These are phyloP conservation scores for Rhytidiadelphus loreus DNA, from an alignment of 225 moss, liverwort and hornwort species.

Conservation along the genomic window DNA sequence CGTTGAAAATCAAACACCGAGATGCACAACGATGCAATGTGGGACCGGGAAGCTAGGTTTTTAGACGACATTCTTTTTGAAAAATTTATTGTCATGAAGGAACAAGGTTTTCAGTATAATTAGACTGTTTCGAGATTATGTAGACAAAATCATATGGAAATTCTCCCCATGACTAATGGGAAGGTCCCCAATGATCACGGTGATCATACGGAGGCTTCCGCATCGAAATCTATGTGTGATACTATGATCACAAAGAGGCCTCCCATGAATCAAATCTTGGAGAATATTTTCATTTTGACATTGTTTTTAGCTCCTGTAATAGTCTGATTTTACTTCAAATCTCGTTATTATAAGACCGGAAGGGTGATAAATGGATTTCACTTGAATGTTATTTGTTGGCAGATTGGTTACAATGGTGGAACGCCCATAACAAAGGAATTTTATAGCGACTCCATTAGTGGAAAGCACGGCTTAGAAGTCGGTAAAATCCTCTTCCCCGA, in stretches of 20 bases:
- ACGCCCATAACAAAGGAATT: constrained; percentile 60
- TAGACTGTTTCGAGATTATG: not conserved
- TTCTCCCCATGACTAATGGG: too few relatives aligned
- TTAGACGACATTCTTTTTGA: not conserved
- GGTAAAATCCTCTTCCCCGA: constrained; percentile 70
- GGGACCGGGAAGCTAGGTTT: not conserved
- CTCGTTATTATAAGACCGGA: not conserved
- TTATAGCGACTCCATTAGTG: constrained; percentile 46
- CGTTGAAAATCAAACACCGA: not conserved
- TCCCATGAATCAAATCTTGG: not conserved
- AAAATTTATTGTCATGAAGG: not conserved
- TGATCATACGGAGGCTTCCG: not conserved
- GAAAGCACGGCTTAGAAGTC: constrained; percentile 48
- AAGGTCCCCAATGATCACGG: not conserved
- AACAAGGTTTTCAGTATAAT: not conserved
- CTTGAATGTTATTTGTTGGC: not conserved
- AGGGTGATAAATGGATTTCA: not conserved
- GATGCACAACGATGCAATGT: not conserved
- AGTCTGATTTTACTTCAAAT: not conserved
- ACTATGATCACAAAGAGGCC: not conserved
- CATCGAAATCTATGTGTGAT: not conserved
- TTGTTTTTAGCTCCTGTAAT: not conserved
- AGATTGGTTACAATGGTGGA: constrained; percentile 62
- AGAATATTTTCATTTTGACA: not conserved
- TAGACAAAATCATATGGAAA: not conserved